Percentiles rank a stretch among this genome's conserved stretches.
phyloP scores from a whole-genome alignment of 345 rosid genomes.

The Euphorbia pulcherrima region DNA sequence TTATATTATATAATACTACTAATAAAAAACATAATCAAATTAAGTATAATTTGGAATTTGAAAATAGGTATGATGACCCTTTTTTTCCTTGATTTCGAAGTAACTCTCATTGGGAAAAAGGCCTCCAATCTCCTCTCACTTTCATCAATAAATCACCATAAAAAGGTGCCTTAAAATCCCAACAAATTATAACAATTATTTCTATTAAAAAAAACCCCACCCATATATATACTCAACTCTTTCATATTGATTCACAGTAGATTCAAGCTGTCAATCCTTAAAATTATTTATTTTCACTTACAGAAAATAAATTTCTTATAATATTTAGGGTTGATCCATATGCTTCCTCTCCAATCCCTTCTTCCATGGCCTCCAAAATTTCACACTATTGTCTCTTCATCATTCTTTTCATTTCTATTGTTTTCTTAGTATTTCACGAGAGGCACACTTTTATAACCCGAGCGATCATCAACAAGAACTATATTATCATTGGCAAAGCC shows the following conservation, averaged over 20 bases:
- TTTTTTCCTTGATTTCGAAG: constrained; percentile 52
- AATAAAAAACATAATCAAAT: constrained; percentile 33
- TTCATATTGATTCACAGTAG: constrained; percentile 11
- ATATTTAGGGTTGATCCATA: constrained; percentile 27
- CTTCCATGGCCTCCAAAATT: constrained; percentile 48
- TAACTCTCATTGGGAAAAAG: constrained; percentile 39
- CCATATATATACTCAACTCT: constrained; percentile 17
- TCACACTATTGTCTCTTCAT: constrained; percentile 33
- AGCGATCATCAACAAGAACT: constrained; percentile 19
- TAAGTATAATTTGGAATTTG: constrained; percentile 37
- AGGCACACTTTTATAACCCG: constrained; percentile 33
- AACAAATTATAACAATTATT: neutral
- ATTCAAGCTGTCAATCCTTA: constrained; percentile 21
- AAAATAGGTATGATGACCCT: constrained; percentile 25
- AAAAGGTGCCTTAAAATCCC: constrained; percentile 30
- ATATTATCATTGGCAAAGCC: constrained; percentile 1
- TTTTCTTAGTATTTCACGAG: constrained; percentile 47
- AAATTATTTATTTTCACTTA: constrained; percentile 8
- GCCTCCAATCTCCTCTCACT: constrained; percentile 14
- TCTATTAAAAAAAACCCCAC: neutral
- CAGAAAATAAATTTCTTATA: neutral
- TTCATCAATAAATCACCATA: constrained; percentile 28
- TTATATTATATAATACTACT: too few relatives aligned
- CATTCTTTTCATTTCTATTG: constrained; percentile 52
- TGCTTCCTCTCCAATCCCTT: constrained; percentile 40